phyloP scores from a whole-genome alignment of 257 asterid species.

The Lavandula angustifolia region DNA sequence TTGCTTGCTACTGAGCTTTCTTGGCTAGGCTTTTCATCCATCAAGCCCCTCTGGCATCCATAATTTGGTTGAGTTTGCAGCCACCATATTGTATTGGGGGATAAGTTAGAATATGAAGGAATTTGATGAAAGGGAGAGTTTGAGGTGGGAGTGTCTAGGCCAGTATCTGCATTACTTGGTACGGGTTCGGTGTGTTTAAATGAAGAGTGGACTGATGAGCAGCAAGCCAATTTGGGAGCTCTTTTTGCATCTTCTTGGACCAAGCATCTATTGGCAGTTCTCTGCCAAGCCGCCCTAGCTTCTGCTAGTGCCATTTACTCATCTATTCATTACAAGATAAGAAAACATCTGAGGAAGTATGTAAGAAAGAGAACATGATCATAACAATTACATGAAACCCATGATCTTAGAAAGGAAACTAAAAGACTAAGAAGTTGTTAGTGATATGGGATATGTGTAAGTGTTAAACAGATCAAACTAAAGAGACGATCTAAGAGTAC shows the following conservation, averaged over 20 bases:
- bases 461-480: too few relatives aligned
- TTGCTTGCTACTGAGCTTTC: slow-evolving; percentile 23
- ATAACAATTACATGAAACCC: too few relatives aligned
- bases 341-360: too few relatives aligned
- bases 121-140: slow-evolving; percentile 44
- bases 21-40: slow-evolving; percentile 33
- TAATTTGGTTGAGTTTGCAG: slow-evolving; percentile 59
- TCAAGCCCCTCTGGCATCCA: slow-evolving; percentile 43
- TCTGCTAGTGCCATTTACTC: slow-evolving; percentile 67
- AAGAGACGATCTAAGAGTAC: too few relatives aligned
- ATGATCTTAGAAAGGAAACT: background rate
- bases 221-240: slow-evolving; percentile 89
- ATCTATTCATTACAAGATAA: slow-evolving; percentile 30
- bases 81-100: slow-evolving; percentile 89
- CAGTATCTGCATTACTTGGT: slow-evolving; percentile 34
- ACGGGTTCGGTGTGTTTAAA: slow-evolving; percentile 46
- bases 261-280: slow-evolving; percentile 75
- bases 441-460: background rate
- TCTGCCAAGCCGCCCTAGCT: slow-evolving; percentile 88
- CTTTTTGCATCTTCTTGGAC: slow-evolving; percentile 89
- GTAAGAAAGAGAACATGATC: too few relatives aligned
- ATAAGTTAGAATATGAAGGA: slow-evolving; percentile 53
- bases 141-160: slow-evolving; percentile 44
- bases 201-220: slow-evolving; percentile 55
- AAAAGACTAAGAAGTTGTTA: background rate